A percentile compares a stretch with the other conserved stretches of the same genome.
Evolutionary conservation across 1,284 basidiomycete genomes (phyloP).

Genomic region (Trichosporon ovoides): DNA sequence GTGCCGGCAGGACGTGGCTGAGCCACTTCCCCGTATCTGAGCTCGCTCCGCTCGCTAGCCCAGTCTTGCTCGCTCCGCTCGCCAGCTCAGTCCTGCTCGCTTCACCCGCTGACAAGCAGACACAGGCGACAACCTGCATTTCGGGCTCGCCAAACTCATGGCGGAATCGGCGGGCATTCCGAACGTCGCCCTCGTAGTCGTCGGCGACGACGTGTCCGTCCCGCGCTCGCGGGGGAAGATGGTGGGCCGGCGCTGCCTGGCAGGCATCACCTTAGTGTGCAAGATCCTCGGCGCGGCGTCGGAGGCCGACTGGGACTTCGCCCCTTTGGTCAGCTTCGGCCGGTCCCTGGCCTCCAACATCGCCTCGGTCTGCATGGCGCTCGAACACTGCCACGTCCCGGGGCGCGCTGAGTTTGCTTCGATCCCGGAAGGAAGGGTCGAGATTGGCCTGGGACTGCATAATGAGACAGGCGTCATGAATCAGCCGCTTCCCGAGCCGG

Average conservation of each 20-base stretch:
- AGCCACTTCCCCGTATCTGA: no score
- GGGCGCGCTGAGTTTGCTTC: constrained; percentile 48
- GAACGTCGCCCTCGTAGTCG: constrained; percentile 51
- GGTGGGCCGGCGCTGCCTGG: constrained; percentile 51
- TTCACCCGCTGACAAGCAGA: constrained; percentile 24
- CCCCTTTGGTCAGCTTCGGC: constrained; percentile 37
- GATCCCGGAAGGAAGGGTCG: constrained; percentile 48
- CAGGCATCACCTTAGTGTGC: constrained; percentile 47
- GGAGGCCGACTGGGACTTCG: constrained; percentile 34
- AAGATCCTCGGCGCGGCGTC: constrained; percentile 45
- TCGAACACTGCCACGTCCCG: constrained; percentile 54
- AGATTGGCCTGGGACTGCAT: constrained; percentile 53
- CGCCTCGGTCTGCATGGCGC: constrained; percentile 50
- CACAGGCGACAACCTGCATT: constrained; percentile 52
- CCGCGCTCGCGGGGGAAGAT: constrained; percentile 50
- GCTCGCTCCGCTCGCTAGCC: no score
- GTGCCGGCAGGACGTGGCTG: background rate
- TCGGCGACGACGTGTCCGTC: constrained; percentile 53
- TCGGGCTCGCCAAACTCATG: constrained; percentile 42
- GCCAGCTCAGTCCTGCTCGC: no score
- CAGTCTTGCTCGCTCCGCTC: no score
- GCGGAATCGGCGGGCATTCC: constrained; percentile 36
- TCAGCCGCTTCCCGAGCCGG: constrained; percentile 34
- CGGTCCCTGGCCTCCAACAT: constrained; percentile 42
- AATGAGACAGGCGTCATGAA: constrained; percentile 52